Conservation (phyloP, 2,329 filamentous ascomycete species). For the Alternaria sp. region DNA sequence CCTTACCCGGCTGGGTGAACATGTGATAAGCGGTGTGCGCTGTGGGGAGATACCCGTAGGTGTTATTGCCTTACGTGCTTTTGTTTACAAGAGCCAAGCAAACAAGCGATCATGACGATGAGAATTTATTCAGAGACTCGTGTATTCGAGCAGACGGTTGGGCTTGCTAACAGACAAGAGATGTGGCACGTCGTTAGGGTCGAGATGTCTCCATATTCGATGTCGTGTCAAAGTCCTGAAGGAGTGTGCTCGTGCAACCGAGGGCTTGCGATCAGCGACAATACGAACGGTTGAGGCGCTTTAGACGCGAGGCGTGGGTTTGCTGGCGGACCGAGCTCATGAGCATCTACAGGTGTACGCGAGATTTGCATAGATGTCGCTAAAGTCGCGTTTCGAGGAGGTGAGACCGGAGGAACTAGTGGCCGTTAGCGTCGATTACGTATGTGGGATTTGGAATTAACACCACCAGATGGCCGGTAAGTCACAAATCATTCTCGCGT, state of each 20-base stretch:
- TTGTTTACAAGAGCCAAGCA: not conserved
- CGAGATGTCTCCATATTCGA: not conserved
- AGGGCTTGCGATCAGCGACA: not conserved
- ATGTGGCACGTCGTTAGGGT: not conserved
- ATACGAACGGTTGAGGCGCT: not conserved
- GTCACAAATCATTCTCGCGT: conserved; percentile 9
- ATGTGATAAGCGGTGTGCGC: not conserved
- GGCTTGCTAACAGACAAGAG: not conserved
- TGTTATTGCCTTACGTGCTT: not conserved
- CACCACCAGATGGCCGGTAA: conserved; percentile 22
- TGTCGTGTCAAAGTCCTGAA: not conserved
- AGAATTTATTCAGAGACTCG: not conserved
- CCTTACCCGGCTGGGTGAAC: not conserved
- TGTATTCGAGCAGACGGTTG: not conserved
- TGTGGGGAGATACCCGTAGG: not conserved
- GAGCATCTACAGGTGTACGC: conserved; percentile 12
- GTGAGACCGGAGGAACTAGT: conserved; percentile 13
- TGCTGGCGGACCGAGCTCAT: conserved; percentile 6
- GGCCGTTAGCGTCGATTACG: conserved; percentile 29
- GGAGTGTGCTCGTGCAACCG: not conserved
- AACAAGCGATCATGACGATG: not conserved
- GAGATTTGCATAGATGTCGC: conserved; percentile 15
- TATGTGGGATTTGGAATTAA: conserved; percentile 42
- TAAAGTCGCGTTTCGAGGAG: conserved; percentile 25
- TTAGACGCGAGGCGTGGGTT: conserved; percentile 1